A percentile compares a stretch with the other conserved stretches of the same genome.
Evolutionary conservation across 129 eudicot species (phyloP).

Genomic region (Dittrichia graveolens): DNA sequence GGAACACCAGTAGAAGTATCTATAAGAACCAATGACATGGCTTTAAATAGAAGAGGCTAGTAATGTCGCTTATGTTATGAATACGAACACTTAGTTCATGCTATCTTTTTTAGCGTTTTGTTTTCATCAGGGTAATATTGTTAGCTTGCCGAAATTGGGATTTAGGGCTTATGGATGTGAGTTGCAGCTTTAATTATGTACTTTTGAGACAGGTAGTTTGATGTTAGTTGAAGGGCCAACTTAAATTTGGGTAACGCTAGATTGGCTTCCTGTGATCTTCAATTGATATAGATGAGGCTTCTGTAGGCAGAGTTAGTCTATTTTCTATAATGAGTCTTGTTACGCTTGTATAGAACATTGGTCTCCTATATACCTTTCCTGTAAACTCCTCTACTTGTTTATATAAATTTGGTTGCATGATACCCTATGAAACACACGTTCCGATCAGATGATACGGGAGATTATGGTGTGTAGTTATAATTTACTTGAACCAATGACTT

Average conservation of each 20-base stretch:
- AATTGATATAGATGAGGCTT: background rate
- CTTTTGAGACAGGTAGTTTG: background rate
- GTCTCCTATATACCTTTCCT: background rate
- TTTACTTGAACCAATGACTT: conserved; percentile 24
- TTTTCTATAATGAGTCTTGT: background rate
- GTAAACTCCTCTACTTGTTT: background rate
- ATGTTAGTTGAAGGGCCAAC: background rate
- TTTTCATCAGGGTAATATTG: background rate
- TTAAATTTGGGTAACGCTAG: background rate
- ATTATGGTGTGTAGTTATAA: background rate
- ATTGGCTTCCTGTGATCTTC: background rate
- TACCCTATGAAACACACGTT: background rate
- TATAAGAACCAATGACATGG: conserved; percentile 1
- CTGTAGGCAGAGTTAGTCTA: background rate
- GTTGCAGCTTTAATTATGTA: background rate
- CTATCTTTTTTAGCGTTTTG: background rate
- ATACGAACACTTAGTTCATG: background rate
- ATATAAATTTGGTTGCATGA: background rate
- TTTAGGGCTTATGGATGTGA: background rate
- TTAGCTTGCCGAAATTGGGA: background rate
- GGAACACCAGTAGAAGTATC: background rate
- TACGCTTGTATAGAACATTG: background rate
- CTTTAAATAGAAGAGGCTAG: background rate
- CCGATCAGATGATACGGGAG: background rate
- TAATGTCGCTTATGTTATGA: background rate